Evolutionary conservation across 2,329 filamentous ascomycete genomes (phyloP).

Genomic region (Ophiostoma sp.): DNA sequence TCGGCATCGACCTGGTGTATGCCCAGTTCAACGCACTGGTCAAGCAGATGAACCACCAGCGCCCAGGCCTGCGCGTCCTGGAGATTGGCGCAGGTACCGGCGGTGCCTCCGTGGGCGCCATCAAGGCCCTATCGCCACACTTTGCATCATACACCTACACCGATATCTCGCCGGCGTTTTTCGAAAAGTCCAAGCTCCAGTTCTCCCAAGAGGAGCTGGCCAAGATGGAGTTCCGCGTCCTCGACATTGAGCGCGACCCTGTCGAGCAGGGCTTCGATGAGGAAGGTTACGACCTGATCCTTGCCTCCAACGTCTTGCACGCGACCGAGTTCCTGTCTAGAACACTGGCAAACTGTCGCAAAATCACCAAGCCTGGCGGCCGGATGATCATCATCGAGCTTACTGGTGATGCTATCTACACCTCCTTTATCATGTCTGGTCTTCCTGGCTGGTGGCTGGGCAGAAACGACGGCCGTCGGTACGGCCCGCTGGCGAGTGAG

Average conservation of each 20-base stretch:
- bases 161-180: slow-evolving; percentile 30
- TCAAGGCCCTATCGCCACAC: slow-evolving; percentile 23
- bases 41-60: slow-evolving; percentile 26
- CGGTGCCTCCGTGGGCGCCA: slow-evolving; percentile 28
- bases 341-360: slow-evolving; percentile 33
- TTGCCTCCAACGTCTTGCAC: slow-evolving; percentile 38
- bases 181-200: slow-evolving; percentile 31
- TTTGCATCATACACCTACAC: slow-evolving; percentile 28
- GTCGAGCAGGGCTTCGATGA: slow-evolving; percentile 34
- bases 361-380: slow-evolving; percentile 38
- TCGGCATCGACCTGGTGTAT: slow-evolving; percentile 27
- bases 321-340: slow-evolving; percentile 32
- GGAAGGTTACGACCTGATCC: slow-evolving; percentile 35
- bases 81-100: slow-evolving; percentile 35
- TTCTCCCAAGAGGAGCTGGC: slow-evolving; percentile 27
- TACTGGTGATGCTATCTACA: slow-evolving; percentile 21
- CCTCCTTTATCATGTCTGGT: slow-evolving; percentile 22
- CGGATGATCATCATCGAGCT: slow-evolving; percentile 33
- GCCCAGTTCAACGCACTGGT: slow-evolving; percentile 27
- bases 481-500: slow-evolving; percentile 22
- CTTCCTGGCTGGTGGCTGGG: slow-evolving; percentile 28
- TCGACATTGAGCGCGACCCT: slow-evolving; percentile 35
- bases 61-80: slow-evolving; percentile 33
- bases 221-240: slow-evolving; percentile 31
- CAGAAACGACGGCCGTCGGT: slow-evolving; percentile 20